Evolutionary conservation across 2,329 filamentous ascomycete genomes (phyloP).

Genomic region (Cladobotryum mycophilum): DNA sequence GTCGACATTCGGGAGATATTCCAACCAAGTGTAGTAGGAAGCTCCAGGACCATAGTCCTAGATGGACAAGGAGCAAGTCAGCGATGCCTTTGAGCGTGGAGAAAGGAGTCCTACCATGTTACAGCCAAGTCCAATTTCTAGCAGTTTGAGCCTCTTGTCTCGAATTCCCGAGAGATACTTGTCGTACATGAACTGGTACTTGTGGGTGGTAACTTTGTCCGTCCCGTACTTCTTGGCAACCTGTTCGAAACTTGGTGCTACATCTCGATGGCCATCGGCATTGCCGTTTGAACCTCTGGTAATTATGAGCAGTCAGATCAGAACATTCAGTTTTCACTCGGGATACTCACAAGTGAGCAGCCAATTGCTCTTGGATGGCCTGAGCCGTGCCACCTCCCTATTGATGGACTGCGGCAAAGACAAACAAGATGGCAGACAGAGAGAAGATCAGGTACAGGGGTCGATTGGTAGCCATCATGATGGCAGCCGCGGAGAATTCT

Average conservation of each 20-base stretch:
- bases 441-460: constrained; percentile 1
- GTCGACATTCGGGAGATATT: constrained; percentile 33
- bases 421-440: constrained; percentile 6
- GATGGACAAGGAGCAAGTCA: not conserved
- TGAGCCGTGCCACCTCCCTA: constrained; percentile 3
- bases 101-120: constrained; percentile 22
- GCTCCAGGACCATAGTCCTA: constrained; percentile 30
- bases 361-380: constrained; percentile 5
- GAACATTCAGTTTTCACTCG: not conserved
- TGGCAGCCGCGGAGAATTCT: not conserved
- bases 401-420: constrained; percentile 9
- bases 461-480: constrained; percentile 9
- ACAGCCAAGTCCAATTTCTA: constrained; percentile 37
- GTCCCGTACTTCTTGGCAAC: constrained; percentile 31
- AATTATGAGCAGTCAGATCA: not conserved
- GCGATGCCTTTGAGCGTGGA: not conserved
- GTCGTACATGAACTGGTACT: constrained; percentile 36
- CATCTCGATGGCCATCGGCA: not conserved
- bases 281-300: not conserved
- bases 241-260: constrained; percentile 12
- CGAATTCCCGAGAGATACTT: constrained; percentile 29
- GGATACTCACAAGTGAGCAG: constrained; percentile 6
- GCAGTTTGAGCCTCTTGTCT: constrained; percentile 30
- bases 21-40: constrained; percentile 35
- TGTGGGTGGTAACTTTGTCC: constrained; percentile 33